Percentiles rank a stretch among this genome's conserved stretches.
Evolutionary conservation across 78 protist genomes (phyloP).

Genomic region (Acrasis kona): DNA sequence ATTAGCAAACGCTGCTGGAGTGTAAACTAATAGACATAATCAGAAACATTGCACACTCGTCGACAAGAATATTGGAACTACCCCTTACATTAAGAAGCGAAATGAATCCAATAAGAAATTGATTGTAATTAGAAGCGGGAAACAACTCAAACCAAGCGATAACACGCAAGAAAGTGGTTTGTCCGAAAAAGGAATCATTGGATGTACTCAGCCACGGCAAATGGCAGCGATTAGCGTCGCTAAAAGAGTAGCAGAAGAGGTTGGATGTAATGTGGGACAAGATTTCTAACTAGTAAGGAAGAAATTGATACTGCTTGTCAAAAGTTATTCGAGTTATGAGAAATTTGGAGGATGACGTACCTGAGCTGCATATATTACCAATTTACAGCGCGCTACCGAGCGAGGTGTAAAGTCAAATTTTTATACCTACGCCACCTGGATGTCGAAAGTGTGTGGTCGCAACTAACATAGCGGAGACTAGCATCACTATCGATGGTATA

Average conservation of each 20-base stretch:
- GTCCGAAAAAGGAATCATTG: slow-evolving; percentile 10
- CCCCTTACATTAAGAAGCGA: not conserved
- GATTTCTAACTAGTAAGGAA: slow-evolving; percentile 98
- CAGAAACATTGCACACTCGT: too few relatives aligned
- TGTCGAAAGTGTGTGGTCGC: slow-evolving; percentile 88
- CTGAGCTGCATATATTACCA: slow-evolving; percentile 40
- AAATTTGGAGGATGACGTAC: not conserved
- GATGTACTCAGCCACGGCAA: slow-evolving; percentile 98
- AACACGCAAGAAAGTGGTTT: not conserved
- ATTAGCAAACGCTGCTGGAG: too few relatives aligned
- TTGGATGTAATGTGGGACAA: slow-evolving; percentile 93
- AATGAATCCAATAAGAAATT: slow-evolving; percentile 48
- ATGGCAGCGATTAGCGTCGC: slow-evolving; percentile 82
- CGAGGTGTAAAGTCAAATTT: slow-evolving; percentile 77
- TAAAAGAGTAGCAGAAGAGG: slow-evolving; percentile 92
- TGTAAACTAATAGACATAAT: too few relatives aligned
- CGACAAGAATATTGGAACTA: not conserved
- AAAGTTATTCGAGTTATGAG: slow-evolving; percentile 44
- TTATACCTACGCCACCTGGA: slow-evolving; percentile 44
- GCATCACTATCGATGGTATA: slow-evolving; percentile 98
- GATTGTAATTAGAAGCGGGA: slow-evolving; percentile 97
- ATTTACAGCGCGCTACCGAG: slow-evolving; percentile 95
- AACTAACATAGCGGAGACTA: slow-evolving; percentile 99
- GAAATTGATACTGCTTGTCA: slow-evolving; percentile 86
- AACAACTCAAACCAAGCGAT: slow-evolving; percentile 83